These are phyloP conservation scores for Exophiala sp. DNA, from an alignment of 2,329 filamentous ascomycete genomes.

Conservation along the genomic window DNA sequence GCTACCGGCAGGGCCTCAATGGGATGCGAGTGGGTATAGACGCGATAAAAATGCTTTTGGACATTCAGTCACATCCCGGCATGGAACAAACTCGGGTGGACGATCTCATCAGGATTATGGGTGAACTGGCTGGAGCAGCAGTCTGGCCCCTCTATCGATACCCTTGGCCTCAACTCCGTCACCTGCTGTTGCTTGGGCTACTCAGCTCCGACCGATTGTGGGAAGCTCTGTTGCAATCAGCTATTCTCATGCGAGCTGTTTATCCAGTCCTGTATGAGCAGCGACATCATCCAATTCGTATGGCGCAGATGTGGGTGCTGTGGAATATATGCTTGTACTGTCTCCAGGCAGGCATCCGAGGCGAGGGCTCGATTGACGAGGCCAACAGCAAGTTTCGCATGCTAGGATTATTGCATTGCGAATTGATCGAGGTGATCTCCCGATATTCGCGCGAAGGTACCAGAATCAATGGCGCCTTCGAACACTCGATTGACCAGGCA, in stretches of 20 bases:
- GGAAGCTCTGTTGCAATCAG: constrained; percentile 50
- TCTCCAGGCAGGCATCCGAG: neutral
- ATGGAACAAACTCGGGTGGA: constrained; percentile 32
- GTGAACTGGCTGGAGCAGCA: constrained; percentile 37
- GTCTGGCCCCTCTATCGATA: constrained; percentile 51
- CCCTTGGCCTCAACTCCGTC: constrained; percentile 53
- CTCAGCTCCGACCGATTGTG: constrained; percentile 43
- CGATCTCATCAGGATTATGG: constrained; percentile 40
- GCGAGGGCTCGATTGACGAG: neutral
- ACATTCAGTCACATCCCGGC: constrained; percentile 19
- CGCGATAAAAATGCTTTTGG: constrained; percentile 30
- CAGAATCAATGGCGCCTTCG: constrained; percentile 8
- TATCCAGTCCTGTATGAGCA: constrained; percentile 51
- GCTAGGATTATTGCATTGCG: constrained; percentile 9
- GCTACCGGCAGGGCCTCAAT: neutral
- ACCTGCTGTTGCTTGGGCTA: constrained; percentile 51
- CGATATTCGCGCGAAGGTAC: constrained; percentile 1
- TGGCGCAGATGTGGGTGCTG: constrained; percentile 36
- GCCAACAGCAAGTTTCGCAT: neutral
- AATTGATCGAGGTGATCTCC: constrained; percentile 10
- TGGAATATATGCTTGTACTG: constrained; percentile 10
- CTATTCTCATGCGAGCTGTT: constrained; percentile 50
- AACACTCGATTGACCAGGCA: constrained; percentile 5
- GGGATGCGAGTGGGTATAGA: neutral
- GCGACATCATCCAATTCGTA: constrained; percentile 51